Conservation (phyloP, 2,329 filamentous ascomycete genomes). For the Alternaria metachromatica region DNA sequence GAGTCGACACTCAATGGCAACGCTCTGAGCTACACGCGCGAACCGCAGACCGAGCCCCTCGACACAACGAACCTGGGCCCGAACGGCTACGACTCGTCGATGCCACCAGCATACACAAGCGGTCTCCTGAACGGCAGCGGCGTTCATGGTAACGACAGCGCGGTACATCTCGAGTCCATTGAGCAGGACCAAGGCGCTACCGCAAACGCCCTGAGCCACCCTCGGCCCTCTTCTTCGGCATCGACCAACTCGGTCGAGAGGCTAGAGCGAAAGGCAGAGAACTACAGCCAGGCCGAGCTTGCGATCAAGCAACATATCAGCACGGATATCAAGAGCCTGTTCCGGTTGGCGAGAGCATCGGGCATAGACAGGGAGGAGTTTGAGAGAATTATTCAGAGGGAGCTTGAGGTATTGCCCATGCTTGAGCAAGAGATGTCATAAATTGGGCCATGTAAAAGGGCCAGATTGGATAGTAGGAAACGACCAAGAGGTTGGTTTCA, state of each 20-base stretch:
- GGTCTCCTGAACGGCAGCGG: constrained; percentile 5
- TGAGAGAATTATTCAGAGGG: constrained; percentile 71
- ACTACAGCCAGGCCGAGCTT: constrained; percentile 70
- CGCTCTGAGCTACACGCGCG: constrained; percentile 51
- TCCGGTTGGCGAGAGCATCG: constrained; percentile 70
- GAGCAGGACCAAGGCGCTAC: constrained; percentile 29
- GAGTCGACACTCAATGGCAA: constrained; percentile 64
- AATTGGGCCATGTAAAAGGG: not conserved
- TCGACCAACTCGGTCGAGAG: constrained; percentile 62
- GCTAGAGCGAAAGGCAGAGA: constrained; percentile 62
- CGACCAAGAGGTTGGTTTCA: not conserved
- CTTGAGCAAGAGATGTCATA: constrained; percentile 64
- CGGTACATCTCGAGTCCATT: constrained; percentile 30
- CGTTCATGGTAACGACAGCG: constrained; percentile 18
- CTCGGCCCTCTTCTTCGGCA: constrained; percentile 49
- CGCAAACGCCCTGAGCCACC: constrained; percentile 42
- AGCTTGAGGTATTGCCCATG: constrained; percentile 73
- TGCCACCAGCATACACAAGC: constrained; percentile 31
- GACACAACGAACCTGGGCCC: constrained; percentile 47
- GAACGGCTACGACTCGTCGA: constrained; percentile 40
- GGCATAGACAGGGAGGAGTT: constrained; percentile 80
- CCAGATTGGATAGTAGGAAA: not conserved
- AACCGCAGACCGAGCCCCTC: constrained; percentile 53
- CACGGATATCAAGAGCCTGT: constrained; percentile 78
- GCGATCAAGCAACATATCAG: constrained; percentile 81